These are phyloP conservation scores for Cercophora sp. DNA, from an alignment of 495 filamentous ascomycete species.

Conservation along the genomic window DNA sequence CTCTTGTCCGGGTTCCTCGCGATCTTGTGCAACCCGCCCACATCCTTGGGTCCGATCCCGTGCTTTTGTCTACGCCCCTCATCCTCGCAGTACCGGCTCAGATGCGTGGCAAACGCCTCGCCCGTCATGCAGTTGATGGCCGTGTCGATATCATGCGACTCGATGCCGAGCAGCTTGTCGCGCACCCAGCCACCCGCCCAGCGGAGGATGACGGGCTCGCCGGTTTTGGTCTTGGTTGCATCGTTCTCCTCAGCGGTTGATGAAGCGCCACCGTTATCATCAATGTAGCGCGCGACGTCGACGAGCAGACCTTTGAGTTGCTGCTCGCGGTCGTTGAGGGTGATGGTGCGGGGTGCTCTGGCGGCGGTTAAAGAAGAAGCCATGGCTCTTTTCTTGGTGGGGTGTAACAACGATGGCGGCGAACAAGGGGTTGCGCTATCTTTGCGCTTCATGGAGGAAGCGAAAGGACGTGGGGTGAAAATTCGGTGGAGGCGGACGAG, in stretches of 20 bases:
- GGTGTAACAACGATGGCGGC: too few species aligned
- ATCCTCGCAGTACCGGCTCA: conserved; percentile 49
- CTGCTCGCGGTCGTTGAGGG: conserved; percentile 61
- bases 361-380: not conserved
- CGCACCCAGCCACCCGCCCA: conserved; percentile 99
- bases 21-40: conserved; percentile 68
- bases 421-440: too few species aligned
- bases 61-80: conserved; percentile 39
- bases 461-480: not conserved
- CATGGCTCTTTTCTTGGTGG: too few species aligned
- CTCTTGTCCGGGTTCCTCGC: conserved; percentile 93
- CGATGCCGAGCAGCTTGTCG: conserved; percentile 82
- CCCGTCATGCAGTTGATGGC: conserved; percentile 95
- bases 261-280: conserved; percentile 33
- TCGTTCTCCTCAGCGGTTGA: conserved; percentile 8
- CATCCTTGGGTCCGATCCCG: conserved; percentile 48
- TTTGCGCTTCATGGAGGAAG: conserved; percentile 23
- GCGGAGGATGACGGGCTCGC: conserved; percentile 61
- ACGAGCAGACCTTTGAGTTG: conserved; percentile 68
- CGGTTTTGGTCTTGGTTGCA: conserved; percentile 12
- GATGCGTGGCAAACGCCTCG: conserved; percentile 69
- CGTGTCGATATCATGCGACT: conserved; percentile 89
- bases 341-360: conserved; percentile 18
- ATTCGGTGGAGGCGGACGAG: conserved; percentile 6
- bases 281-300: conserved; percentile 67